phyloP scores from a whole-genome alignment of 352 stramenopile genomes.

The Pythium grandisporangium region DNA sequence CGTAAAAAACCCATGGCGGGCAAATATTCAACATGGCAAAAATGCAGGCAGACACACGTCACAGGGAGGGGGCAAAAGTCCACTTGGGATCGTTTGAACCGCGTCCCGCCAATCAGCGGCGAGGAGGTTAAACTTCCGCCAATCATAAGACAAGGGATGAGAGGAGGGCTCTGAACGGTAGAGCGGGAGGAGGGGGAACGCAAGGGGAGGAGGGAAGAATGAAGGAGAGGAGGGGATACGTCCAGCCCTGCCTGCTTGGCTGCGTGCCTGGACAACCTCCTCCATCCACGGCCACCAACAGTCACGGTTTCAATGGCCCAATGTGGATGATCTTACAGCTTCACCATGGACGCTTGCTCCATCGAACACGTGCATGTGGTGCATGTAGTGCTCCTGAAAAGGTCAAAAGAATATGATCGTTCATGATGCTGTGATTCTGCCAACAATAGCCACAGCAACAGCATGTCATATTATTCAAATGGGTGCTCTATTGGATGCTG shows the following conservation, averaged over 20 bases:
- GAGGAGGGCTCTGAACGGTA: not conserved
- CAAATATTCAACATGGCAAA: not conserved
- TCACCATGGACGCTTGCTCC: not conserved
- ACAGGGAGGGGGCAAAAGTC: slow-evolving; percentile 14
- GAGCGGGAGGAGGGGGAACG: not conserved
- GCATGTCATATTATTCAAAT: too few species aligned
- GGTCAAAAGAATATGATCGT: too few species aligned
- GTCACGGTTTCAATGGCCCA: not conserved
- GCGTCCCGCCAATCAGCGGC: slow-evolving; percentile 11
- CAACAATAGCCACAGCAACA: too few species aligned
- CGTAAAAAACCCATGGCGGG: too few species aligned
- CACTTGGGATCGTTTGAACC: slow-evolving; percentile 7
- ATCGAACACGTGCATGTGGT: not conserved
- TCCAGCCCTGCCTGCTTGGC: too few species aligned
- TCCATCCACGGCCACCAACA: not conserved
- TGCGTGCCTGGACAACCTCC: too few species aligned
- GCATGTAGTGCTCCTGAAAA: not conserved
- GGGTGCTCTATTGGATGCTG: too few species aligned
- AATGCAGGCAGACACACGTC: slow-evolving; percentile 8
- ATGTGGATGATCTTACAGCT: not conserved
- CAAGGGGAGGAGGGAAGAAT: not conserved
- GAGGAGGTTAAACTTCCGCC: slow-evolving; percentile 14
- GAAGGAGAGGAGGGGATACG: not conserved
- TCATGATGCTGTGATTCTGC: too few species aligned
- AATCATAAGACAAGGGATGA: slow-evolving; percentile 12